Percentiles rank a stretch among this genome's conserved stretches.
Evolutionary conservation across 2,329 filamentous ascomycete species (phyloP).

Genomic region (Simplicillium aogashimaense): DNA sequence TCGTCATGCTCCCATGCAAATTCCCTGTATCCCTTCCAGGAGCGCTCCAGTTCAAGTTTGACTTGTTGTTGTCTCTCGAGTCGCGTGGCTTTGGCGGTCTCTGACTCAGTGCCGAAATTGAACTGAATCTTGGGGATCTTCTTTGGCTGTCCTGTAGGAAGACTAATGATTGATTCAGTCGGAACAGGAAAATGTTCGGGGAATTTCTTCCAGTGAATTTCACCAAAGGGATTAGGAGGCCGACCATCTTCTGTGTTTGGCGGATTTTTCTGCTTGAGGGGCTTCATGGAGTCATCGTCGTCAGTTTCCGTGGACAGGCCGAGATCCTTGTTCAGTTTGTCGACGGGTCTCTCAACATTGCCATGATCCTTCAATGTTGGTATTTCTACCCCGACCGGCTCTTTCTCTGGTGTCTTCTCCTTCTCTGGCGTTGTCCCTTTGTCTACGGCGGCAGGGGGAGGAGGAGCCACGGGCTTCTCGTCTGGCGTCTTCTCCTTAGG

Average conservation of each 20-base stretch:
- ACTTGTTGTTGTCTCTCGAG: conserved; percentile 55
- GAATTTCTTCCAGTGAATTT: conserved; percentile 63
- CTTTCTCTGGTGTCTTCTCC: not conserved
- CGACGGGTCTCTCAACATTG: not conserved
- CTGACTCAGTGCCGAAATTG: conserved; percentile 57
- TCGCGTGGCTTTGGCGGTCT: conserved; percentile 49
- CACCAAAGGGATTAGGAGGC: conserved; percentile 2
- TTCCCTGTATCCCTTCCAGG: conserved; percentile 74
- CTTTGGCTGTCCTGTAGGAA: conserved; percentile 64
- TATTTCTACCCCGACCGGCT: not conserved
- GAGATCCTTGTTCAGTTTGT: not conserved
- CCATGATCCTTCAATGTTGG: not conserved
- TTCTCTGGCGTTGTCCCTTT: not conserved
- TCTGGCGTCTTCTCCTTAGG: not conserved
- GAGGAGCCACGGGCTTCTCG: not conserved
- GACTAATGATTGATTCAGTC: conserved; percentile 56
- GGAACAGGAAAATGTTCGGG: conserved; percentile 71
- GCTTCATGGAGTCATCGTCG: conserved; percentile 2
- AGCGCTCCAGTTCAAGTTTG: conserved; percentile 63
- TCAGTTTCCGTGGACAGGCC: not conserved
- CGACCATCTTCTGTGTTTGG: conserved; percentile 7
- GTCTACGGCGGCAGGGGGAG: not conserved
- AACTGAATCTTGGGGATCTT: conserved; percentile 69
- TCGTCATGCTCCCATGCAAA: conserved; percentile 84
- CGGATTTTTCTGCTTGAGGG: conserved; percentile 7